A percentile compares a stretch with the other conserved stretches of the same genome.
These are phyloP conservation scores for Coriaria nepalensis DNA, from an alignment of 306 rosid species.

Conservation along the genomic window DNA sequence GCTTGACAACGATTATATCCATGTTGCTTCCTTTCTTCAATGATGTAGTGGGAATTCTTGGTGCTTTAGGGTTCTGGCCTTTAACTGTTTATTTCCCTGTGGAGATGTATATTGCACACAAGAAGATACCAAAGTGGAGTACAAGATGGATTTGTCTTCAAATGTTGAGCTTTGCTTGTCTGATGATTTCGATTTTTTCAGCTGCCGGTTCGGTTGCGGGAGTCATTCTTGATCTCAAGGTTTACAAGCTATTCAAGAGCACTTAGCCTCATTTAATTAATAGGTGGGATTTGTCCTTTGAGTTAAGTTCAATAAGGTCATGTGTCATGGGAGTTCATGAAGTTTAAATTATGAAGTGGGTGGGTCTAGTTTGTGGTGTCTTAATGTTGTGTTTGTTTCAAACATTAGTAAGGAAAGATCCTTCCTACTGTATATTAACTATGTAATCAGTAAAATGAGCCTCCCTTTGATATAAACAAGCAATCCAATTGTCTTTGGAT, in stretches of 20 bases:
- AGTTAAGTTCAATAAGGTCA: no score
- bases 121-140: constrained; percentile 32
- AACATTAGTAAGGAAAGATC: no score
- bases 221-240: constrained; percentile 20
- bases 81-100: constrained; percentile 44
- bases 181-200: constrained; percentile 31
- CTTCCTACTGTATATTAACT: no score
- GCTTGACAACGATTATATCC: constrained; percentile 17
- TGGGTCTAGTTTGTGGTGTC: no score
- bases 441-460: no score
- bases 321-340: no score
- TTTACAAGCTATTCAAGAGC: constrained; percentile 28
- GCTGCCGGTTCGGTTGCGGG: constrained; percentile 40
- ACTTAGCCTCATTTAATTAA: no score
- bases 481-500: no score
- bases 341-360: no score
- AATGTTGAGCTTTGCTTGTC: constrained; percentile 23
- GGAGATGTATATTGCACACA: constrained; percentile 35
- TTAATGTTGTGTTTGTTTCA: no score
- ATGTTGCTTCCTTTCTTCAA: constrained; percentile 54
- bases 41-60: constrained; percentile 37
- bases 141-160: constrained; percentile 25
- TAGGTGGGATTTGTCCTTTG: no score
- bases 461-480: no score
- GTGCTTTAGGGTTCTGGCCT: constrained; percentile 51